A percentile compares a stretch with the other conserved stretches of the same genome.
Evolutionary conservation across 306 rosid species (phyloP).

Genomic region (Sindora glabra): DNA sequence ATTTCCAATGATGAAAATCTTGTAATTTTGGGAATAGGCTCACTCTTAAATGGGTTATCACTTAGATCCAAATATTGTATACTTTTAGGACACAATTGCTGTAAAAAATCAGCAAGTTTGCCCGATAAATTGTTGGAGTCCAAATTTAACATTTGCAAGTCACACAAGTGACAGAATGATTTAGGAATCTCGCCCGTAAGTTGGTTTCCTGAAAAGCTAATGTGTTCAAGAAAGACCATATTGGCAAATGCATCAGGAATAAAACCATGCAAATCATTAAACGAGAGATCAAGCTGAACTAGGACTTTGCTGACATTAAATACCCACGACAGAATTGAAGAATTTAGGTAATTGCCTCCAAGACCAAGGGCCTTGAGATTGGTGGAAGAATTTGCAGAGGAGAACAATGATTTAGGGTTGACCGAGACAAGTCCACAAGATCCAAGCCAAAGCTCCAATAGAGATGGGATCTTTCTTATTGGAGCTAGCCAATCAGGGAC

Average conservation of each 20-base stretch:
- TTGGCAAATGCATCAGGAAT: slow-evolving; percentile 15
- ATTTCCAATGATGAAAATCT: neutral
- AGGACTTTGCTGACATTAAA: slow-evolving; percentile 6
- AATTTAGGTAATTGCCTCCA: neutral
- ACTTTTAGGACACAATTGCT: neutral
- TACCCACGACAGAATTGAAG: slow-evolving; percentile 7
- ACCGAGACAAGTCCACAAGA: neutral
- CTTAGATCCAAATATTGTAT: neutral
- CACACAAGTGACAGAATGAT: slow-evolving; percentile 1
- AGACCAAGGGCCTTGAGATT: neutral
- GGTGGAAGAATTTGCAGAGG: slow-evolving; percentile 8
- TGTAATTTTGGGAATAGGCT: neutral
- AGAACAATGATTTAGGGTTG: neutral
- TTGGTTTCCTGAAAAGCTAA: slow-evolving; percentile 10
- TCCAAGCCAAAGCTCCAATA: neutral
- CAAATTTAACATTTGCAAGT: neutral
- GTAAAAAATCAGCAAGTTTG: slow-evolving; percentile 9
- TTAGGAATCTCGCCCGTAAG: slow-evolving; percentile 10
- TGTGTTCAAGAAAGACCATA: slow-evolving; percentile 1
- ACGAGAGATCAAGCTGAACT: neutral
- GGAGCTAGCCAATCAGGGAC: neutral
- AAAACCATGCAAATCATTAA: neutral
- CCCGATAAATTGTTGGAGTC: slow-evolving; percentile 5
- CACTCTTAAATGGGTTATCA: neutral
- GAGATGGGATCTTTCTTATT: neutral